Conservation (phyloP, 1,139 yeast species). For the Protomyces gravidus region DNA sequence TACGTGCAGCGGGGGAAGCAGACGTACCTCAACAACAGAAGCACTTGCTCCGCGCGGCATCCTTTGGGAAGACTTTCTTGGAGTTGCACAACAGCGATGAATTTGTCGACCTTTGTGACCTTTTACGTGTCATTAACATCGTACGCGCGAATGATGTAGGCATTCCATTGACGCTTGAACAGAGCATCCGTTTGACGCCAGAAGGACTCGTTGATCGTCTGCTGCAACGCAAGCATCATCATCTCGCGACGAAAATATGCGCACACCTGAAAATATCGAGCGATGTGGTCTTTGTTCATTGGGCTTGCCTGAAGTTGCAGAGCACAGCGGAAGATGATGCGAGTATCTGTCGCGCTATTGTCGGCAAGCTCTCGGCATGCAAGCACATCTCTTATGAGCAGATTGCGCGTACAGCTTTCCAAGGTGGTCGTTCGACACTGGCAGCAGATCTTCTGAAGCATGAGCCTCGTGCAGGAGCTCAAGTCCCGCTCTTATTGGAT, state of each 20-base stretch:
- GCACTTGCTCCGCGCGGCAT: conserved; percentile 69
- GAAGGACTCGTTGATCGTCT: conserved; percentile 57
- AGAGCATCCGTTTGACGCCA: conserved; percentile 46
- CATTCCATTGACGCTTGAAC: conserved; percentile 57
- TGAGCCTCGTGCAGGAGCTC: conserved; percentile 63
- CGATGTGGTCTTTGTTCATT: conserved; percentile 60
- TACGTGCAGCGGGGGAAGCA: conserved; percentile 72
- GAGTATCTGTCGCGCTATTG: conserved; percentile 52
- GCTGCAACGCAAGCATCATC: conserved; percentile 57
- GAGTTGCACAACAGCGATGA: conserved; percentile 50
- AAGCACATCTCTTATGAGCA: conserved; percentile 55
- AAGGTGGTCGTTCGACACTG: conserved; percentile 72
- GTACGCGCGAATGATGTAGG: conserved; percentile 63
- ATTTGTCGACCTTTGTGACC: conserved; percentile 59
- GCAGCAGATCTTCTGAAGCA: conserved; percentile 55
- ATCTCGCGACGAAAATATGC: conserved; percentile 60
- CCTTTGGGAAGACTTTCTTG: conserved; percentile 75
- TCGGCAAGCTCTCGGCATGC: conserved; percentile 45
- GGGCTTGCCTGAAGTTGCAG: conserved; percentile 69
- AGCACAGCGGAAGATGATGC: conserved; percentile 55
- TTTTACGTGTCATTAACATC: conserved; percentile 64
- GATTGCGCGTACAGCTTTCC: conserved; percentile 66
- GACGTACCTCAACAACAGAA: conserved; percentile 77
- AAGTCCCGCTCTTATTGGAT: conserved; percentile 59
- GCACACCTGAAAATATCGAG: conserved; percentile 52